Percentiles rank a stretch among this genome's conserved stretches.
phyloP scores from a whole-genome alignment of 202 grass and related monocot species.

The Zoysia matrella region DNA sequence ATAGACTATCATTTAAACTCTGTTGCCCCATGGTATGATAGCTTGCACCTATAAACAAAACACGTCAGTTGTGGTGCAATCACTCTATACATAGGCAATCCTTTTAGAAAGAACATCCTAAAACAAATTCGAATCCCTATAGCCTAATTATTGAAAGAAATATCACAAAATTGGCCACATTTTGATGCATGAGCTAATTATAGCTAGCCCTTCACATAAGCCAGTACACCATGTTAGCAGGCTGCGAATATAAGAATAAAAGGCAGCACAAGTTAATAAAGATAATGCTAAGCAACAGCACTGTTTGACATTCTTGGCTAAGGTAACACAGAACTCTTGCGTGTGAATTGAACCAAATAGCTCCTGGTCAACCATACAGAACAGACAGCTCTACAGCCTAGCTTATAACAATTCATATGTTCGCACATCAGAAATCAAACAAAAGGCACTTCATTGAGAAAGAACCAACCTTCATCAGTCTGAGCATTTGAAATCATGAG shows the following conservation, averaged over 20 bases:
- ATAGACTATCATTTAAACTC: constrained; percentile 20
- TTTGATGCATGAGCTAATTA: not conserved
- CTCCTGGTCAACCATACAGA: constrained; percentile 21
- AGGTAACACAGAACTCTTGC: not conserved
- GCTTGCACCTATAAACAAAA: constrained; percentile 36
- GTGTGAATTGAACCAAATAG: constrained; percentile 9
- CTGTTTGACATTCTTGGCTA: not conserved
- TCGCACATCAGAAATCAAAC: constrained; percentile 40
- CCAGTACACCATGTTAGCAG: constrained; percentile 2
- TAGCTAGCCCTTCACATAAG: constrained; percentile 26
- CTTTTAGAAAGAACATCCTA: constrained; percentile 4
- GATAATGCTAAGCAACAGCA: constrained; percentile 28
- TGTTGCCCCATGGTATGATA: not conserved
- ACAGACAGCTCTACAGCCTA: constrained; percentile 5
- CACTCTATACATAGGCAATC: constrained; percentile 5
- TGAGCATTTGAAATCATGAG: constrained; percentile 97
- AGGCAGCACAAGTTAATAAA: constrained; percentile 2
- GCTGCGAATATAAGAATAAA: not conserved
- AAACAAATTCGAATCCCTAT: constrained; percentile 23
- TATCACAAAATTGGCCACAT: not conserved
- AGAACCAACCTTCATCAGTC: constrained; percentile 91
- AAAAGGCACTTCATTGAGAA: constrained; percentile 45
- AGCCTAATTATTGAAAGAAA: not conserved
- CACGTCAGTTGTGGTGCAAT: not conserved
- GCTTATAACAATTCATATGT: constrained; percentile 20